Evolutionary conservation across 2,329 filamentous ascomycete species (phyloP).

Genomic region (Talaromyces sp.): DNA sequence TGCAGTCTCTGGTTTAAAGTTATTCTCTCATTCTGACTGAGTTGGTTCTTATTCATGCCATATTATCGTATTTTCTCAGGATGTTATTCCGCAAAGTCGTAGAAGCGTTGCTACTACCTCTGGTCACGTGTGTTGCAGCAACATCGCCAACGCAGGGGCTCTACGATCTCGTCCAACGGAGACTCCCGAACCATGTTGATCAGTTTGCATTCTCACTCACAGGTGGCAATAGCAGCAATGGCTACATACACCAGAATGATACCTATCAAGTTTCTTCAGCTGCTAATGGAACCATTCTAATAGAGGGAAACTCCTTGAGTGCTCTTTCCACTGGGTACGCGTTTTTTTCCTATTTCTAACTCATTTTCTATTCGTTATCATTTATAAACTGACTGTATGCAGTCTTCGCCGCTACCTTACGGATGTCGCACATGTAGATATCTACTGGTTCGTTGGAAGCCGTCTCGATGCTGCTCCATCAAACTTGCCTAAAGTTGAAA

Average conservation of each 20-base stretch:
- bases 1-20: no score
- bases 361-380: not conserved
- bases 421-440: conserved; percentile 38
- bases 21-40: not conserved
- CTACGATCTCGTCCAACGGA: conserved; percentile 17
- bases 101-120: not conserved
- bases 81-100: not conserved
- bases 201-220: conserved; percentile 16
- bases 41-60: not conserved
- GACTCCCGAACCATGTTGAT: conserved; percentile 18
- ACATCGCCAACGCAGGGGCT: conserved; percentile 16
- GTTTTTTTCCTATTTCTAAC: not conserved
- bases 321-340: conserved; percentile 19
- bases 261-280: conserved; percentile 16
- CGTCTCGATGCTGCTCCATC: conserved; percentile 29
- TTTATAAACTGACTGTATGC: not conserved
- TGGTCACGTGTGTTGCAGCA: not conserved
- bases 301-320: conserved; percentile 27
- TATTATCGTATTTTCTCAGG: not conserved
- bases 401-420: conserved; percentile 38
- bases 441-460: conserved; percentile 44
- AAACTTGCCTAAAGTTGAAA: conserved; percentile 23
- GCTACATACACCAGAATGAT: conserved; percentile 12
- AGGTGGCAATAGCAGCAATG: not conserved
- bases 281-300: conserved; percentile 21